Base-by-base conservation (phyloP, 2,329 filamentous ascomycete species). In the Setomelanomma holmii region DNA sequence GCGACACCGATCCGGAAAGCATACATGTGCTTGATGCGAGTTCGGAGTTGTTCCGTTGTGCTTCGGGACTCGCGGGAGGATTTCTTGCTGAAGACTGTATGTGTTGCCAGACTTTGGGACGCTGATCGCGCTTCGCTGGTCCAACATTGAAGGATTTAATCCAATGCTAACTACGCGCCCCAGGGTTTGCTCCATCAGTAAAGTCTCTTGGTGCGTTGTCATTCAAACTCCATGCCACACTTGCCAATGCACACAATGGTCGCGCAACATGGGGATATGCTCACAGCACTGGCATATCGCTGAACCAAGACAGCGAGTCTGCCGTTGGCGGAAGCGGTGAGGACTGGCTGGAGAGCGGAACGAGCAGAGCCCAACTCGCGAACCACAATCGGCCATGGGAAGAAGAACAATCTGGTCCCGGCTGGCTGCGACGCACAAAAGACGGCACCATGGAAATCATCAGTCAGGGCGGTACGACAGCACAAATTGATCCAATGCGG, bases 31-130 rank as follows among this genome's bases (percentile, higher is more conserved):
- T 88, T 34, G 86, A 88, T 62, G 77, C 82, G 5, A 82, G 82
- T 4, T 71, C 79, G 0, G 70, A 84, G 56, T 80, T 93, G 24
- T 91, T 93, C 72, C 82, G 84, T 10, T 90, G 87, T 23, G 89
- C 90, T 0, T 92, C 88, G 2, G 89, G 90, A 1, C 86, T 84
- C 59, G 88, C 89, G 0, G 90, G 82, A 16, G 89, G 90, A 0
- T 93, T 93, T 65, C 68, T 93, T 7, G 89, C 89, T 0, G 80
- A 79, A 27, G 87, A 93, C 70, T 93, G 89, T 78, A 66, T 16
- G 72, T 62, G 14, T 7, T n/a, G 12, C 34, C 16, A n/a, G n/a
- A n/a, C n/a, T n/a, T n/a, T n/a, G n/a, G n/a, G n/a, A n/a, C n/a
- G n/a, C n/a, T n/a, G n/a, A n/a, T n/a, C n/a, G n/a, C n/a, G n/a